Conservation (phyloP, 345 rosid genomes). For the Litchi chinensis region DNA sequence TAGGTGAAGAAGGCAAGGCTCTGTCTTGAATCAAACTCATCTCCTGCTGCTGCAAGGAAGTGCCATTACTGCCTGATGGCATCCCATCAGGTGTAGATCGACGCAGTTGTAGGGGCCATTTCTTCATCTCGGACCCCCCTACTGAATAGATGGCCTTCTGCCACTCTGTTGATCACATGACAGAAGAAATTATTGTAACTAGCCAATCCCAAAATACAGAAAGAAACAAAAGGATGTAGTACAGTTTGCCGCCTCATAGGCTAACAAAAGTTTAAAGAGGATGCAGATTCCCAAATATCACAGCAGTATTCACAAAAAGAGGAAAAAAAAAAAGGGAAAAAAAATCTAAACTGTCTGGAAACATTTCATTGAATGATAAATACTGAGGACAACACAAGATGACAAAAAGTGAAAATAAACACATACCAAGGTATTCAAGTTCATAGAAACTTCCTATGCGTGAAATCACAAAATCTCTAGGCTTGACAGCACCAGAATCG, state of each 20-base stretch:
- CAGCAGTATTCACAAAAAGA: neutral
- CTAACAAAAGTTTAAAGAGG: constrained; percentile 3
- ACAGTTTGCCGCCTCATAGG: neutral
- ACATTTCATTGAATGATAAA: neutral
- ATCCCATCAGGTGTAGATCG: constrained; percentile 84
- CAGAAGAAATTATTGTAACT: constrained; percentile 19
- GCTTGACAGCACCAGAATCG: constrained; percentile 74
- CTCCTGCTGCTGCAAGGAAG: constrained; percentile 88
- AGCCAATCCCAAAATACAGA: constrained; percentile 10
- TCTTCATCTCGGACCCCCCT: constrained; percentile 89
- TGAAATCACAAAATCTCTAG: constrained; percentile 87
- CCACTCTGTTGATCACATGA: constrained; percentile 71
- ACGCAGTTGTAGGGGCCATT: constrained; percentile 93
- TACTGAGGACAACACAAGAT: neutral
- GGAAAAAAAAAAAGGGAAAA: neutral
- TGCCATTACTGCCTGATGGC: constrained; percentile 65
- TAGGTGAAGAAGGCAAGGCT: constrained; percentile 78
- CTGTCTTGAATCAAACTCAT: constrained; percentile 93
- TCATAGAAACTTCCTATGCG: constrained; percentile 94
- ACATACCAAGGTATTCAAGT: constrained; percentile 92
- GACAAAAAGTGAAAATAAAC: constrained; percentile 16
- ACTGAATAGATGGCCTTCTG: constrained; percentile 94
- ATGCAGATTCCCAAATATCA: neutral
- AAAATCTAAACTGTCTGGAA: neutral
- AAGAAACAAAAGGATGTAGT: constrained; percentile 2